Base-by-base conservation (phyloP, 495 filamentous ascomycete genomes). In the Penicillium psychrofluorescens region DNA sequence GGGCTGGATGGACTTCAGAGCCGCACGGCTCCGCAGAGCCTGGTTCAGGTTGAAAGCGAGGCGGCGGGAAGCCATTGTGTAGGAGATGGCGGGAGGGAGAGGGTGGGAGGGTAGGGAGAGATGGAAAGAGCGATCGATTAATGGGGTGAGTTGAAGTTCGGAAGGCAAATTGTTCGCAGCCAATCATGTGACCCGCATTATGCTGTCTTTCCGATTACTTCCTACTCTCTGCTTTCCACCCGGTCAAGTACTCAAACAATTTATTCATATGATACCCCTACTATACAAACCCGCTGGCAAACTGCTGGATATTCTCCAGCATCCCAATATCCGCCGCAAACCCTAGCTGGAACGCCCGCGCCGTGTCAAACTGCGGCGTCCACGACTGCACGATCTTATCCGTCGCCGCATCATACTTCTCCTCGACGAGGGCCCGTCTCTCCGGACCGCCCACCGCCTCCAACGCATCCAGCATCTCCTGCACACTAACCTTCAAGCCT, bases 41-140 rank as follows among this genome's bases (percentile, higher is more conserved):
- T 86, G 81, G 68, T 88, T 78, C 54, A 96, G 77, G 74, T 85
- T 90, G 55, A 89, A 75, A 64, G 90, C 89, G 67, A 96, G 78
- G 77, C 86, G 85, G 79, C 88, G 79, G 64, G 90, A 95, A 75
- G 90, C 90, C 90, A 96, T 96, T 75, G 76, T 65, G 61, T 60
- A 44, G 46, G 51, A 45, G 46, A 42, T 51, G 53, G 50, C 53
- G 60, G 43, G 55, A 45, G 50, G 51, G 55, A 47, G 51, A 53
- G 48, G 50, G 51, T 51, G 56, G 55, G 58, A 58, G 61, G 59
- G 52, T 55, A 57, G 52, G 53, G 63, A 59, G 56, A 58, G 59
- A 55, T 64, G 62, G 64, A 61, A 58, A 64, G 68, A 72, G 66
- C 22, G 22, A 22, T 22, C 6, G 22, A 22, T 3, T 22, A 3